Evolutionary conservation across 495 filamentous ascomycete species (phyloP), one percentile per base, ranked within the genome.

Genomic region (Trichoderma virens): DNA sequence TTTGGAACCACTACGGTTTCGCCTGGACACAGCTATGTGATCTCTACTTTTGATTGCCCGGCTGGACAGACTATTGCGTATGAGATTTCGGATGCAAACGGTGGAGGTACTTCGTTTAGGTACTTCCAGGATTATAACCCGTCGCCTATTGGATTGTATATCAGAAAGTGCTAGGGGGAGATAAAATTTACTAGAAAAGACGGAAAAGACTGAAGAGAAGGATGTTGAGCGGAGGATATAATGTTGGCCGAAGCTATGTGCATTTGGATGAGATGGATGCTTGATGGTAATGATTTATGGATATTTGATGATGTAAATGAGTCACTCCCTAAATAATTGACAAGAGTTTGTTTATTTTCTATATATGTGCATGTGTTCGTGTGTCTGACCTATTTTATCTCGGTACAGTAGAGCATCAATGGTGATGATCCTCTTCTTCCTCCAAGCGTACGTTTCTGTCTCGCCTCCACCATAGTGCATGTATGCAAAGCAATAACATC

Each of bases 111-210:
- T 23, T 68, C 79, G 54, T 69, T 91, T n/a, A 73, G 84, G 62
- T 90, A 83, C 68, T 85, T 86, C 72, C 78, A 91, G 70, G 83
- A 88, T 70, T 85, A 70, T 65, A 85, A 83, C 67, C 83, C 83
- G 27, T 76, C 77, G 62, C 83, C 87, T 68, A 80, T 89, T 65
- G 87, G 88, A 47, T 72, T 90, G 65, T 90, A 80, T 73, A 78
- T 91, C 66, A 84, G 6, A 9, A 56, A 27, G 25, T 80, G 51
- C 71, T 73, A 25, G 86, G 84, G 8, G 23, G 2, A 35, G 13
- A 2, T 61, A 16, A n/a, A n/a, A n/a, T n/a, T n/a, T n/a, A n/a
- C n/a, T n/a, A n/a, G n/a, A n/a, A n/a, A n/a, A n/a, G n/a, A n/a
- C n/a, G n/a, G n/a, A n/a, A n/a, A n/a, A n/a, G n/a, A n/a, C n/a